Conservation (phyloP, 805 yeast genomes). For the Wickerhamiella galacta region DNA sequence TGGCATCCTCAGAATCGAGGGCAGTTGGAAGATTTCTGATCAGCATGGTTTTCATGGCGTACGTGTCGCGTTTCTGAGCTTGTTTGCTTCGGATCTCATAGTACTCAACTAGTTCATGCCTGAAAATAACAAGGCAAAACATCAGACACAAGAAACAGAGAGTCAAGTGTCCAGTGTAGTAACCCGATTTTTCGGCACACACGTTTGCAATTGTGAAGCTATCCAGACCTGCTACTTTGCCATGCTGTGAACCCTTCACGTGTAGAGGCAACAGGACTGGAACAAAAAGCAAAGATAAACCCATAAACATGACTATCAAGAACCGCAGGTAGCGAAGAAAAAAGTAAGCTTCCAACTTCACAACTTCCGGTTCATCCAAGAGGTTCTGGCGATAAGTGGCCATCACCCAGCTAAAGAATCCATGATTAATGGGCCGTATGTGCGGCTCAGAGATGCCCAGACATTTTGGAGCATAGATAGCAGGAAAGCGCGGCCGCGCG, state of each 20-base stretch:
- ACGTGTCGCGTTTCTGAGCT: too few species aligned
- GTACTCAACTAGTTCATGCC: slow-evolving; percentile 38
- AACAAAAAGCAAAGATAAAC: slow-evolving; percentile 37
- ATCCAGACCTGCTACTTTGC: slow-evolving; percentile 37
- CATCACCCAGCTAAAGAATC: slow-evolving; percentile 40
- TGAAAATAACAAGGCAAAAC: slow-evolving; percentile 39
- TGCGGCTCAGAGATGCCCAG: slow-evolving; percentile 28
- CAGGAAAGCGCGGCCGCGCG: slow-evolving; percentile 21
- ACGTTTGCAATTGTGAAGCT: slow-evolving; percentile 55
- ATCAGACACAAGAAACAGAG: slow-evolving; percentile 38
- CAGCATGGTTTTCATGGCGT: slow-evolving; percentile 35
- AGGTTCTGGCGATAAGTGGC: slow-evolving; percentile 28
- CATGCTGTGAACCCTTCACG: slow-evolving; percentile 24
- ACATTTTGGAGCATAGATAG: slow-evolving; percentile 40
- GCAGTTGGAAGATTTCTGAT: slow-evolving; percentile 48
- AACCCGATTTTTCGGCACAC: slow-evolving; percentile 31
- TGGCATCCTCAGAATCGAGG: slow-evolving; percentile 30
- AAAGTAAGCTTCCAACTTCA: slow-evolving; percentile 64
- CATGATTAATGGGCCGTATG: slow-evolving; percentile 18
- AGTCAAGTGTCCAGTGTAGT: slow-evolving; percentile 46
- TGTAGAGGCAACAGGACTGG: slow-evolving; percentile 54
- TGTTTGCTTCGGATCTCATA: slow-evolving; percentile 32
- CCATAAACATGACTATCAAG: slow-evolving; percentile 33
- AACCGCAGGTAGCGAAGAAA: slow-evolving; percentile 45
- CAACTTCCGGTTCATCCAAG: slow-evolving; percentile 26